Evolutionary conservation across 305 asterid genomes (phyloP).

Genomic region (Euphrasia arctica): DNA sequence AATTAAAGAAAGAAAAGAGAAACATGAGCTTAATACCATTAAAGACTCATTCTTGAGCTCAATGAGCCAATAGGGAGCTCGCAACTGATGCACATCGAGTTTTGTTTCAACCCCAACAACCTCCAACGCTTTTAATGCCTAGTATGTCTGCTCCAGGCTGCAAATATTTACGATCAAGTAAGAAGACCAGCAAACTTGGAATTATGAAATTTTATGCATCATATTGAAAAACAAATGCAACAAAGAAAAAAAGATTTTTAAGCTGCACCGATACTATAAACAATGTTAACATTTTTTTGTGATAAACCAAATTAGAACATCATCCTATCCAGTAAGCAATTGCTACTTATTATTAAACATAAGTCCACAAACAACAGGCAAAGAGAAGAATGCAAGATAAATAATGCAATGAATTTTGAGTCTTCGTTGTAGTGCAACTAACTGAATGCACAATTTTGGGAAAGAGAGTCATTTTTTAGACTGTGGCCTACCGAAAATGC

Average conservation of each 20-base stretch:
- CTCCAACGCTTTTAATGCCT: slow-evolving; percentile 71
- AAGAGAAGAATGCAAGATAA: slow-evolving; percentile 7
- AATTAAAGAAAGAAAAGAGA: slow-evolving; percentile 12
- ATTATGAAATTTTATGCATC: not conserved
- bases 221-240: slow-evolving; percentile 1
- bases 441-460: slow-evolving; percentile 4
- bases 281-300: not conserved
- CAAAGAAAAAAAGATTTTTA: slow-evolving; percentile 11
- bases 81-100: slow-evolving; percentile 59
- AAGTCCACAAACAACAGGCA: slow-evolving; percentile 1
- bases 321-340: slow-evolving; percentile 4
- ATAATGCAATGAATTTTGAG: slow-evolving; percentile 5
- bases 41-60: slow-evolving; percentile 51
- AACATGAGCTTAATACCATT: slow-evolving; percentile 41
- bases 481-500: slow-evolving; percentile 17
- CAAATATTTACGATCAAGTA: slow-evolving; percentile 22
- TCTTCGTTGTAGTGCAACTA: too few relatives aligned
- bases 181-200: slow-evolving; percentile 25
- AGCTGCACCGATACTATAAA: not conserved
- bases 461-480: not conserved
- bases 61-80: slow-evolving; percentile 49
- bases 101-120: slow-evolving; percentile 73
- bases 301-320: slow-evolving; percentile 6
- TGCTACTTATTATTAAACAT: not conserved
- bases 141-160: slow-evolving; percentile 77